These are phyloP conservation scores for Cruciata laevipes DNA, from an alignment of 257 asterid species.

Conservation along the genomic window DNA sequence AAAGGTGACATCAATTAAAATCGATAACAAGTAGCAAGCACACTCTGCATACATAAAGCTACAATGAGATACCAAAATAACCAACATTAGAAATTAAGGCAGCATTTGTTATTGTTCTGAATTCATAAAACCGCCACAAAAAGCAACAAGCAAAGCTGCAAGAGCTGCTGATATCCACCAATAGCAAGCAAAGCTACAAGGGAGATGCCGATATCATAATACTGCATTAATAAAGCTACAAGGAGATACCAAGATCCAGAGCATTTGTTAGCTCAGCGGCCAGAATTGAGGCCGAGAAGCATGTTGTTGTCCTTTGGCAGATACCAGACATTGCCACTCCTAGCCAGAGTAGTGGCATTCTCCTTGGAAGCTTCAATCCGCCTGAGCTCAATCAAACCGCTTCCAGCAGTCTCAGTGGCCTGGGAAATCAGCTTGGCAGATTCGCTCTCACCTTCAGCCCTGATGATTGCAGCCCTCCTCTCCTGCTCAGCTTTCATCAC, in stretches of 20 bases:
- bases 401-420: conserved; percentile 40
- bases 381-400: conserved; percentile 37
- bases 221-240: background rate
- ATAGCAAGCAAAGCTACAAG: background rate
- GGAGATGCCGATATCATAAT: background rate
- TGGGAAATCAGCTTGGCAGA: conserved; percentile 44
- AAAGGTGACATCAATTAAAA: too few relatives aligned
- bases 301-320: conserved; percentile 33
- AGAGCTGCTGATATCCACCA: too few relatives aligned
- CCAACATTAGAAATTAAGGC: background rate
- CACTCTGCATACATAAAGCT: too few relatives aligned
- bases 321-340: conserved; percentile 33
- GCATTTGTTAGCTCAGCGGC: conserved; percentile 23
- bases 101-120: background rate
- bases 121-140: background rate
- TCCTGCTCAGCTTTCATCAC: conserved; percentile 83
- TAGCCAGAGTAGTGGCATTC: conserved; percentile 34
- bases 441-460: conserved; percentile 52
- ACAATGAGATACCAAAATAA: too few relatives aligned
- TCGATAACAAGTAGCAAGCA: too few relatives aligned
- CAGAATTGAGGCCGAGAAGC: conserved; percentile 34
- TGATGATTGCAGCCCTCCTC: conserved; percentile 23
- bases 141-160: background rate
- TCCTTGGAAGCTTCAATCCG: conserved; percentile 47
- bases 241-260: background rate